These are phyloP conservation scores for Cladophialophora psammophila DNA, from an alignment of 2,329 filamentous ascomycete species.

Conservation along the genomic window DNA sequence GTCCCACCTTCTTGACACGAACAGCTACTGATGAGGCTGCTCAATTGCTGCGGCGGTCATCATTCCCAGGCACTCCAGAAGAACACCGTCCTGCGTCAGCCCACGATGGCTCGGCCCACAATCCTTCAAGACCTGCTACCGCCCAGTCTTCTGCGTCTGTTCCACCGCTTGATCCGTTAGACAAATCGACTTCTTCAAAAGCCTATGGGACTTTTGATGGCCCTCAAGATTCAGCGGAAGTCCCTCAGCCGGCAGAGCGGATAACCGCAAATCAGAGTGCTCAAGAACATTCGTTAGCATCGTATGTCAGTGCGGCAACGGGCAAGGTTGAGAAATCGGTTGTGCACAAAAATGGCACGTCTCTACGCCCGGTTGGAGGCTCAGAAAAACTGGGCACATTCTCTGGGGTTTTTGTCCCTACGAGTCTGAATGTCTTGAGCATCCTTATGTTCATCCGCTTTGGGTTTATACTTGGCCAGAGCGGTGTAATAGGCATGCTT, in stretches of 20 bases:
- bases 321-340: conserved; percentile 26
- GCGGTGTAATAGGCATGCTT: conserved; percentile 79
- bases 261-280: background rate
- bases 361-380: conserved; percentile 38
- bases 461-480: conserved; percentile 81
- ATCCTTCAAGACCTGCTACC: conserved; percentile 25
- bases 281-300: conserved; percentile 9
- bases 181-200: conserved; percentile 12
- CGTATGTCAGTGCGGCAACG: background rate
- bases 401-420: conserved; percentile 83
- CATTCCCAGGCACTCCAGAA: conserved; percentile 33
- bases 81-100: conserved; percentile 20
- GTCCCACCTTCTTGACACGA: conserved; percentile 55
- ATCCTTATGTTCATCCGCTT: conserved; percentile 94
- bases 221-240: conserved; percentile 8
- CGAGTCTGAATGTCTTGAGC: conserved; percentile 86
- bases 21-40: conserved; percentile 55
- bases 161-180: background rate
- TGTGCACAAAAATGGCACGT: conserved; percentile 12
- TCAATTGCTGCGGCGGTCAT: conserved; percentile 52
- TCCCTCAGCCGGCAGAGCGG: background rate
- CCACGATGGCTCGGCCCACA: conserved; percentile 17
- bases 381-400: conserved; percentile 75
- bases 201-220: conserved; percentile 32
- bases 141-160: conserved; percentile 20